Evolutionary conservation across 306 rosid genomes (phyloP), one percentile per base, ranked within the genome.

Genomic region (Ceratonia siliqua): DNA sequence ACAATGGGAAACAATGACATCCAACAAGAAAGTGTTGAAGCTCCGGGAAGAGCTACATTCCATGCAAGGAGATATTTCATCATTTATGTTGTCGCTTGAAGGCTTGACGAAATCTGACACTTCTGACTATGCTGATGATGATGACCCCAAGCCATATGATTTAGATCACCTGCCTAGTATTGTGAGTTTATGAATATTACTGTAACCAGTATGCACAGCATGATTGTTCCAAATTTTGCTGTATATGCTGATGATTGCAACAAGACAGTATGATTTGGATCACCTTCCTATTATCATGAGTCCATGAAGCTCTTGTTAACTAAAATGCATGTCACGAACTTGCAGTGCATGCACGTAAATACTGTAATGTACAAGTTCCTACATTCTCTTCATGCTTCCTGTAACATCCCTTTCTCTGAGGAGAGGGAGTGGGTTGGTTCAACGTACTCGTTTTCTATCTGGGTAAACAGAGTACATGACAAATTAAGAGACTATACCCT

Each of bases 1-100:
- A 75, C 90, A 86, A 42, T 91, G 98, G 98, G 95, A 91, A 87
- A 94, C 90, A 21, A 79, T 78, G 85, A 86, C 96, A 67, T 84
- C 95, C 48, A 88, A 82, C 82, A 67, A 90, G 72, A 79, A 65
- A 70, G 81, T 74, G 58, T 83, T 79, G 72, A 83, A 79, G 33
- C 83, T 83, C 38, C 86, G 69, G 64, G 79, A 18, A 14, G 81
- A 83, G 81, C 56, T 79, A 50, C 75, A 66, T 65, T 79, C 87
- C 38, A 33, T 75, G 76, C 81, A 83, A 78, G 65, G 75, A 22
- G 83, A 83, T 64, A 74, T 83, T 75, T 79, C 83, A 30, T 57
- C 87, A 41, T 79, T 79, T 62, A 75, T 46, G 76, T 42, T 84
- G 58, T 68, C 92, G 50, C 81, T 90, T 64, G 96, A 90, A 39